Conservation (phyloP, 2,329 filamentous ascomycete genomes). For the Cladophialophora bantiana region DNA sequence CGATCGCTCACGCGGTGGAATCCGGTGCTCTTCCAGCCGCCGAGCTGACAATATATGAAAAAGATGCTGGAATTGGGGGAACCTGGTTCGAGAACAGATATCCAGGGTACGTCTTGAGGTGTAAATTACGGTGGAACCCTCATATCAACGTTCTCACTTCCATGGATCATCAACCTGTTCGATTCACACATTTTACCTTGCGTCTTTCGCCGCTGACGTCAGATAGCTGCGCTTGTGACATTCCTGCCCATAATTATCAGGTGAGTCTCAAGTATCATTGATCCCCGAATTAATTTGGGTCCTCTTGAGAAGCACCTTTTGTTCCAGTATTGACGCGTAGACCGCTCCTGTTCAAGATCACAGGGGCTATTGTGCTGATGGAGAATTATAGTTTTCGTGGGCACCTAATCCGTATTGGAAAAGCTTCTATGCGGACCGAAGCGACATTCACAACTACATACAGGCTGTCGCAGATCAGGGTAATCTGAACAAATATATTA, state of each 20-base stretch:
- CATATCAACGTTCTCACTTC: conserved; percentile 4
- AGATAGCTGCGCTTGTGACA: background rate
- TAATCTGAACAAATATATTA: background rate
- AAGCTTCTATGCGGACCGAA: conserved; percentile 27
- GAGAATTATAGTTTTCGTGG: background rate
- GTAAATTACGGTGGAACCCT: conserved; percentile 35
- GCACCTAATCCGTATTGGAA: conserved; percentile 30
- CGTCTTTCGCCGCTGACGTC: too few relatives aligned
- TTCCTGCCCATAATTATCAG: background rate
- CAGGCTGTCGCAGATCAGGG: conserved; percentile 13
- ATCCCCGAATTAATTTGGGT: too few relatives aligned
- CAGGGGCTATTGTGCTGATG: too few relatives aligned
- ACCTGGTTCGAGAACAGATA: conserved; percentile 18
- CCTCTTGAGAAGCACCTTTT: too few relatives aligned
- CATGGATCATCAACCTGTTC: too few relatives aligned
- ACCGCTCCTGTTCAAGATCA: too few relatives aligned
- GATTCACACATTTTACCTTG: too few relatives aligned
- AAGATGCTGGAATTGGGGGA: conserved; percentile 8
- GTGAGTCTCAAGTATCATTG: background rate
- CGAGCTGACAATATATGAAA: conserved; percentile 2
- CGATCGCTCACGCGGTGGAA: conserved; percentile 5
- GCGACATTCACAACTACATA: conserved; percentile 35
- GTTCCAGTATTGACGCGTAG: too few relatives aligned
- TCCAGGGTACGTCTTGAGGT: conserved; percentile 1
- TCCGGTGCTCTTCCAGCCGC: background rate